Evolutionary conservation across 2,329 filamentous ascomycete species (phyloP), one percentile per base, ranked within the genome.

Genomic region (Pyrenophora graminea): DNA sequence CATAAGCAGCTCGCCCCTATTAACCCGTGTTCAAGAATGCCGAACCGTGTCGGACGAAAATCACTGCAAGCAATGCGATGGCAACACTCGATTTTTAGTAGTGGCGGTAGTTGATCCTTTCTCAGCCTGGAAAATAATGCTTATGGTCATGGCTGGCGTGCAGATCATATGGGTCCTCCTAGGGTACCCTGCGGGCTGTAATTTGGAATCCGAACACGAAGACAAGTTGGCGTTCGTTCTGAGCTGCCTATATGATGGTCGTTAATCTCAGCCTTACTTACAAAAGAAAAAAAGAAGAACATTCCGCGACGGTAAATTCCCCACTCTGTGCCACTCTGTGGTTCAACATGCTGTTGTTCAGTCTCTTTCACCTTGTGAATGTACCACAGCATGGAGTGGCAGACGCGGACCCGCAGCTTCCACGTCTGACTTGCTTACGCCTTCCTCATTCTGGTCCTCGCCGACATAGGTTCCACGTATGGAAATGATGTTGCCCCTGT

Each of bases 31-130:
- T 31, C 21, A 39, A 15, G 39, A 37, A 18, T 44, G 38, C 38
- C 39, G 43, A 19, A 46, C 3, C 30, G 33, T 39, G 17, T 44
- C 42, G 45, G 45, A 41, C 18, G 2, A 43, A 39, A 45, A 49
- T n/a, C 25, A 49, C 45, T 49, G 45, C 37, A 10, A 30, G 36
- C 38, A 18, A 31, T 8, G 3, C 39, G 39, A 52, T 42, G 38
- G 33, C 36, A 27, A n/a, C 39, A 21, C 10, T 30, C 27, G 49
- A 30, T 48, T 21, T 15, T 15, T 15, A 15, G 15, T 49, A 39
- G 45, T 55, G 27, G 41, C 53, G 53, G 49, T 49, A 39, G 45
- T 55, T 47, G 45, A 44, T 49, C 53, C 50, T 17, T 53, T 55
- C 45, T 51, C 27, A 45, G 49, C 36, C 33, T 33, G 39, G 30